Evolutionary conservation across 345 rosid species (phyloP), one percentile per base, ranked within the genome.

Genomic region (Lepidium sativum): DNA sequence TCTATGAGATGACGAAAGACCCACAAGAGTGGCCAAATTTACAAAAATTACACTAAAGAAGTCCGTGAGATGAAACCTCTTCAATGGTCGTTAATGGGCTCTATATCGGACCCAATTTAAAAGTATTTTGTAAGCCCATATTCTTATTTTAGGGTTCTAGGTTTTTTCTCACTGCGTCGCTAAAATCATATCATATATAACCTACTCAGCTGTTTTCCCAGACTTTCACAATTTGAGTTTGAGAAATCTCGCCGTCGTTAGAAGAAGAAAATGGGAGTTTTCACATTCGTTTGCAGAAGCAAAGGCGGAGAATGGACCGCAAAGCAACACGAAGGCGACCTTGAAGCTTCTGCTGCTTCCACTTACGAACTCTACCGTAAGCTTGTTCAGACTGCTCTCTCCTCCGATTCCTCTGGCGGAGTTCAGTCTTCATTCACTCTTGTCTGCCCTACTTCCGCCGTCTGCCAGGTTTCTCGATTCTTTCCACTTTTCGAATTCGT

Each of bases 391-490:
- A 56, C 86, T 7, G 89, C 86, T 65, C 70, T 70, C 76, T 59
- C 89, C 33, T 9, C 73, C 12, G 96, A 80, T 73, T 80, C 85
- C 3, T 83, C 92, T 21, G 95, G 95, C 1, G 86, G 88, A 10
- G 90, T 91, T 17, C 91, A 80, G 79, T 84, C 90, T 40, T 88
- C 98, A 9, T 91, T 91, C 84, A 79, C 96, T 16, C 71, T 76
- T 34, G 34, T 91, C 66, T 62, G 83, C 14, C 98, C 98, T 21
- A 67, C 77, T 31, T 91, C 98, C 39, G 98, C 78, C 54, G 87
- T 91, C 52, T 91, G 67, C 65, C 96, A 86, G 96, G 98, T 91
- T 11, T 5, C 2, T 20, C 32, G 0, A 6, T 60, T 10, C 2
- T 20, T 23, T 7, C 50, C 15, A 1, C 16, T 2, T 35, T 29